Percentiles rank a stretch among this genome's conserved stretches.
Conservation (phyloP, 2,329 filamentous ascomycete species). For the Fonsecaea nubica region DNA sequence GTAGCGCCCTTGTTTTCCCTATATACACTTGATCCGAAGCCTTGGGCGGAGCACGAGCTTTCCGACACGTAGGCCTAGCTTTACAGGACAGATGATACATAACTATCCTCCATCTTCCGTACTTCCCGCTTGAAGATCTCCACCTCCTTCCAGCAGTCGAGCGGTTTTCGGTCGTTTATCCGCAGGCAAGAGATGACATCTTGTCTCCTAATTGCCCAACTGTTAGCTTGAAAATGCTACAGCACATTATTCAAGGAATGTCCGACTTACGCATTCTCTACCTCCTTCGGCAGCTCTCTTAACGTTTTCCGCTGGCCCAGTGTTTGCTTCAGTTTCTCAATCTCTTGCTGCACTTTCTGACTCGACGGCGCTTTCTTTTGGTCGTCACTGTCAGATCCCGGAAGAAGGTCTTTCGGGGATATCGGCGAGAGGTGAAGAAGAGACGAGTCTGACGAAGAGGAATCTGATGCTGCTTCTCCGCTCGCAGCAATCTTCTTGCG, state of each 20-base stretch:
- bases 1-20: neutral
- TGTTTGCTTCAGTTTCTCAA: conserved; percentile 56
- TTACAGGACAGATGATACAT: conserved; percentile 80
- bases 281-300: conserved; percentile 69
- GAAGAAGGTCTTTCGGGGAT: conserved; percentile 51
- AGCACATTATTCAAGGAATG: neutral
- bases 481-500: conserved; percentile 62
- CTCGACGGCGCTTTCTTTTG: conserved; percentile 33
- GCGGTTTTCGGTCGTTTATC: conserved; percentile 81
- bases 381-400: conserved; percentile 26
- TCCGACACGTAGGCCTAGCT: neutral
- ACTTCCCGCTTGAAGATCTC: conserved; percentile 90
- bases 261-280: conserved; percentile 66
- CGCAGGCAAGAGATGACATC: conserved; percentile 81
- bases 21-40: conserved; percentile 25
- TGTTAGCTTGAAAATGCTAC: conserved; percentile 10
- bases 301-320: conserved; percentile 67
- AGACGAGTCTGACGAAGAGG: conserved; percentile 28
- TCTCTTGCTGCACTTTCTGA: conserved; percentile 62
- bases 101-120: conserved; percentile 79
- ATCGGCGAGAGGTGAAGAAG: conserved; percentile 41
- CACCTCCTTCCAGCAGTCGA: conserved; percentile 95
- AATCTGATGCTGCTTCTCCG: conserved; percentile 31
- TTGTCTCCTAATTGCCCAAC: conserved; percentile 56
- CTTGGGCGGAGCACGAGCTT: neutral